Evolutionary conservation across 306 rosid species (phyloP).

Genomic region (Cucurbita pepo): DNA sequence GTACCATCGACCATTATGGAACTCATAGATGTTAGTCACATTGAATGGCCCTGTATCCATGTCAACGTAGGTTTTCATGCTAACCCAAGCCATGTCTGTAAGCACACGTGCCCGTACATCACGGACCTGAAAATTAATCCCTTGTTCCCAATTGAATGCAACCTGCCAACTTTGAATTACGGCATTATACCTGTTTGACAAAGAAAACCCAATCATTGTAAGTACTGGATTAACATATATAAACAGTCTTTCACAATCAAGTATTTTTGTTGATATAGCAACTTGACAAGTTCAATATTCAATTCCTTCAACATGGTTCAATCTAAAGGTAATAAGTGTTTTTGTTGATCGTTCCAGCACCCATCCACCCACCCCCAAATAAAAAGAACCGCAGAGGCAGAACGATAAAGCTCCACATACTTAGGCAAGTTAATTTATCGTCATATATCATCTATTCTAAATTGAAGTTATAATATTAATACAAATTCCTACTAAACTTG

Average conservation of each 20-base stretch:
- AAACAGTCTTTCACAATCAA: background rate
- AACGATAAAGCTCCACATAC: background rate
- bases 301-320: background rate
- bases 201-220: background rate
- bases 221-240: background rate
- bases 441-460: background rate
- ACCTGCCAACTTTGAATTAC: constrained; percentile 88
- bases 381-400: background rate
- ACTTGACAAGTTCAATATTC: background rate
- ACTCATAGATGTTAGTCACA: constrained; percentile 66
- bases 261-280: background rate
- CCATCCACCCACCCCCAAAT: too few species aligned
- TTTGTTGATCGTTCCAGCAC: background rate
- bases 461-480: too few species aligned
- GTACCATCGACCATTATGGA: constrained; percentile 69
- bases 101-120: constrained; percentile 78
- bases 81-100: constrained; percentile 91
- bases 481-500: background rate
- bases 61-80: constrained; percentile 71
- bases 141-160: constrained; percentile 81
- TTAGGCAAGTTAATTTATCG: background rate
- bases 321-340: background rate
- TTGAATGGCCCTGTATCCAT: constrained; percentile 75
- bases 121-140: constrained; percentile 68
- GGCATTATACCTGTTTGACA: constrained; percentile 45